A percentile compares a stretch with the other conserved stretches of the same genome.
These are phyloP conservation scores for Neospermospora avenae DNA, from an alignment of 2,329 filamentous ascomycete species.

Conservation along the genomic window DNA sequence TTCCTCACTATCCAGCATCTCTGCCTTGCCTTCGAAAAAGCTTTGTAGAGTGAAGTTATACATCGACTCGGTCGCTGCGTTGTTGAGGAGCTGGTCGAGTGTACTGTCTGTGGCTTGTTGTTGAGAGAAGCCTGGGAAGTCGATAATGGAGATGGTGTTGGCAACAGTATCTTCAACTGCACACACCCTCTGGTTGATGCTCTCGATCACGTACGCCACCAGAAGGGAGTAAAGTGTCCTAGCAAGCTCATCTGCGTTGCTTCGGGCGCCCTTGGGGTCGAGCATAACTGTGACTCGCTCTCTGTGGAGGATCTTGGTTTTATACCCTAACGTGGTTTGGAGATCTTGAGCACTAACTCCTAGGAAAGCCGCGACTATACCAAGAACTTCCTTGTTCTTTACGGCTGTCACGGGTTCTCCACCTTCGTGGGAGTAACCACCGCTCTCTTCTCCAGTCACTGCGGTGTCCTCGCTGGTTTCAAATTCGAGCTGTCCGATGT, in stretches of 20 bases:
- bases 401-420: constrained; percentile 81
- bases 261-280: constrained; percentile 83
- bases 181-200: constrained; percentile 84
- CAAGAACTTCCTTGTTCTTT: constrained; percentile 87
- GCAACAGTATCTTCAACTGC: constrained; percentile 82
- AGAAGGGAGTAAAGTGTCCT: constrained; percentile 90
- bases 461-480: constrained; percentile 76
- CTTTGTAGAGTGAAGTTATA: constrained; percentile 93
- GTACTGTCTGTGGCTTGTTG: constrained; percentile 78
- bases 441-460: constrained; percentile 81
- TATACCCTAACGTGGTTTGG: constrained; percentile 87
- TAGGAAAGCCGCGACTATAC: constrained; percentile 88
- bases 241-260: constrained; percentile 90
- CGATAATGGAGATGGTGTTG: constrained; percentile 92
- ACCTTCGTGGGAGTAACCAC: constrained; percentile 93
- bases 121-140: constrained; percentile 94
- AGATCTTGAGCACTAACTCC: constrained; percentile 78
- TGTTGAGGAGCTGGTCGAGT: constrained; percentile 90
- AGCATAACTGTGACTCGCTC: constrained; percentile 99
- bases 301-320: constrained; percentile 92
- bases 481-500: constrained; percentile 96
- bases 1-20: constrained; percentile 91
- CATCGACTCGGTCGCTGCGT: constrained; percentile 85
- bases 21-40: constrained; percentile 93
- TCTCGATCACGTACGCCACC: constrained; percentile 91